Percentiles rank a stretch among this genome's conserved stretches.
Conservation (phyloP, 257 asterid genomes). For the Rauvolfia tetraphylla region DNA sequence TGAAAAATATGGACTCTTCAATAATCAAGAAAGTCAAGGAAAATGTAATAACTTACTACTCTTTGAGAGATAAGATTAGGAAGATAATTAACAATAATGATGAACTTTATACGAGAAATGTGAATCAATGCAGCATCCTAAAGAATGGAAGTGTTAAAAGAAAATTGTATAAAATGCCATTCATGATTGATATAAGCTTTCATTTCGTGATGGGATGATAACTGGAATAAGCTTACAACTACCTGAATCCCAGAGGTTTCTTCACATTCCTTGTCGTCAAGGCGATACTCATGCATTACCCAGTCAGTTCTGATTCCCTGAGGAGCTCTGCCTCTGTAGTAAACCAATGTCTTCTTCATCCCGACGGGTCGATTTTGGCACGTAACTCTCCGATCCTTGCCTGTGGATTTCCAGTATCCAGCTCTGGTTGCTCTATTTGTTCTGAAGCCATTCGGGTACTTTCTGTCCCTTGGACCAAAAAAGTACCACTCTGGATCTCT, state of each 20-base stretch:
- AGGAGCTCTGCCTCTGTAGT: conserved; percentile 91
- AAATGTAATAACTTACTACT: too few species aligned
- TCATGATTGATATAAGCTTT: not conserved
- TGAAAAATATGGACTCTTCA: not conserved
- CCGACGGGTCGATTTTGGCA: conserved; percentile 77
- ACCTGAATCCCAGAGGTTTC: conserved; percentile 86
- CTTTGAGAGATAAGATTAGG: too few species aligned
- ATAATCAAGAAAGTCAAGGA: not conserved
- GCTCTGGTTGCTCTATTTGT: conserved; percentile 91
- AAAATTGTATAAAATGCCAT: not conserved
- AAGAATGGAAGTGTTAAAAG: not conserved
- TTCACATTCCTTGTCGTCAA: conserved; percentile 75
- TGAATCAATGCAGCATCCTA: not conserved
- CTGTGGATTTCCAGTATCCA: conserved; percentile 95
- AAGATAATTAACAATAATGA: too few species aligned
- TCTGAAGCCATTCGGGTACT: conserved; percentile 91
- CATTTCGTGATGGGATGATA: too few species aligned
- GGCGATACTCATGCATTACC: conserved; percentile 97
- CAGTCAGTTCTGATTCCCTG: conserved; percentile 90
- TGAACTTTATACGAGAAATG: too few species aligned
- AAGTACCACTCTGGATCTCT: conserved; percentile 99
- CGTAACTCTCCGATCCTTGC: conserved; percentile 74
- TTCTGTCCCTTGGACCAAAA: conserved; percentile 93
- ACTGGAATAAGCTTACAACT: conserved; percentile 25
- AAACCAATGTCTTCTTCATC: conserved; percentile 92